Percentiles rank a stretch among this genome's conserved stretches.
These are phyloP conservation scores for Primulina eburnea DNA, from an alignment of 257 asterid genomes.

Conservation along the genomic window DNA sequence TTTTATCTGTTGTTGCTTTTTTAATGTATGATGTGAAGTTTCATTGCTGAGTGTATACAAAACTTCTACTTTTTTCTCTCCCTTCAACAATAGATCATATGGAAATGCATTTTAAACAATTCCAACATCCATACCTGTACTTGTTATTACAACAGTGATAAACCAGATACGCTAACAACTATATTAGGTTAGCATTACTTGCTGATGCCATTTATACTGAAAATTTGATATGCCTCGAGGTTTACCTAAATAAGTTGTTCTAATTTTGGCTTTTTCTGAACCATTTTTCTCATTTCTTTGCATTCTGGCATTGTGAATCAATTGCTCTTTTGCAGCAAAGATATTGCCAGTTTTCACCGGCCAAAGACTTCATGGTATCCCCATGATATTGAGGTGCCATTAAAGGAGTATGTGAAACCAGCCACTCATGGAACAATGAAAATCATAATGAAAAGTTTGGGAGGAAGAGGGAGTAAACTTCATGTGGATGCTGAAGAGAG, in stretches of 20 bases:
- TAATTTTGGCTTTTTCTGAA: not conserved
- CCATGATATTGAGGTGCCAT: conserved; percentile 91
- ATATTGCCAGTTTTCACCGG: conserved; percentile 94
- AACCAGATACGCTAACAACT: not conserved
- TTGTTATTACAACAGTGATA: not conserved
- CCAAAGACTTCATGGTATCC: conserved; percentile 97
- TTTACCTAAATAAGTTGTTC: not conserved
- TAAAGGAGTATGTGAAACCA: conserved; percentile 67
- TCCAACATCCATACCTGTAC: not conserved
- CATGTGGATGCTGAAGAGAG: conserved; percentile 92
- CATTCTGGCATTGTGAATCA: conserved; percentile 29
- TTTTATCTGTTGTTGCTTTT: conserved; percentile 22
- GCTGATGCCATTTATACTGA: conserved; percentile 6
- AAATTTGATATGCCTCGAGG: conserved; percentile 3
- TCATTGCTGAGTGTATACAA: conserved; percentile 15
- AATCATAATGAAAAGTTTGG: conserved; percentile 93
- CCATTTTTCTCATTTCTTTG: conserved; percentile 19
- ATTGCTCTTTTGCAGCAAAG: conserved; percentile 72
- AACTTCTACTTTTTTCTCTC: not conserved
- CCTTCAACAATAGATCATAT: not conserved
- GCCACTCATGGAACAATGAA: conserved; percentile 82
- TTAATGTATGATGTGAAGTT: conserved; percentile 6
- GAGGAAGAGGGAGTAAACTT: conserved; percentile 95
- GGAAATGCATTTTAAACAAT: not conserved
- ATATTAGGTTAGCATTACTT: conserved; percentile 8